Conservation (phyloP, 176 grass and related monocot genomes). For the Eleusine indica region DNA sequence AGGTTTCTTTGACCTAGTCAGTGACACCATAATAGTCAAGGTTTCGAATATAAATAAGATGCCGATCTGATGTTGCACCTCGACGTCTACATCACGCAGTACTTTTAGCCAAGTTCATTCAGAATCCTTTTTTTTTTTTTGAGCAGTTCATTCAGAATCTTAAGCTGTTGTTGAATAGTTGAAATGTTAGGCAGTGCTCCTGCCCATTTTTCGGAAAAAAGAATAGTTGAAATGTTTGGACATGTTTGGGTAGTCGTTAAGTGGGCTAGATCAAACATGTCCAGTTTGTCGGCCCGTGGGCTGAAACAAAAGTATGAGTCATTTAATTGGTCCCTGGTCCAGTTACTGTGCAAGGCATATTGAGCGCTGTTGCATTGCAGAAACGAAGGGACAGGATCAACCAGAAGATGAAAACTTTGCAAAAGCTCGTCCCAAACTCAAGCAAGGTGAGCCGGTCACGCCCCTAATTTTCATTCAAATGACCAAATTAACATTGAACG, state of each 20-base stretch:
- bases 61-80: not conserved
- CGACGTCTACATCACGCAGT: not conserved
- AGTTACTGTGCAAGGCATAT: not conserved
- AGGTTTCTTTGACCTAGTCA: conserved; percentile 20
- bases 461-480: not conserved
- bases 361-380: conserved; percentile 39
- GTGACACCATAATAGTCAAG: not conserved
- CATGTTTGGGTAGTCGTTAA: not conserved
- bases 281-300: not conserved
- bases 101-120: not conserved
- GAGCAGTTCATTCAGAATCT: not conserved
- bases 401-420: conserved; percentile 90
- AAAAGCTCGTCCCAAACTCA: conserved; percentile 91
- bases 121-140: not conserved
- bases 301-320: not conserved
- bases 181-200: not conserved
- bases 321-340: not conserved
- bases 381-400: conserved; percentile 98
- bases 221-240: not conserved
- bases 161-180: not conserved
- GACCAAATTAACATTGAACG: not conserved
- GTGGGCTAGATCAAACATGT: not conserved
- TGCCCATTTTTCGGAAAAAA: too few species aligned
- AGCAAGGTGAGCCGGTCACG: conserved; percentile 63
- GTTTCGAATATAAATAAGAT: conserved; percentile 22